phyloP scores from a whole-genome alignment of 2,329 filamentous ascomycete species.

The Epichloe scottii region DNA sequence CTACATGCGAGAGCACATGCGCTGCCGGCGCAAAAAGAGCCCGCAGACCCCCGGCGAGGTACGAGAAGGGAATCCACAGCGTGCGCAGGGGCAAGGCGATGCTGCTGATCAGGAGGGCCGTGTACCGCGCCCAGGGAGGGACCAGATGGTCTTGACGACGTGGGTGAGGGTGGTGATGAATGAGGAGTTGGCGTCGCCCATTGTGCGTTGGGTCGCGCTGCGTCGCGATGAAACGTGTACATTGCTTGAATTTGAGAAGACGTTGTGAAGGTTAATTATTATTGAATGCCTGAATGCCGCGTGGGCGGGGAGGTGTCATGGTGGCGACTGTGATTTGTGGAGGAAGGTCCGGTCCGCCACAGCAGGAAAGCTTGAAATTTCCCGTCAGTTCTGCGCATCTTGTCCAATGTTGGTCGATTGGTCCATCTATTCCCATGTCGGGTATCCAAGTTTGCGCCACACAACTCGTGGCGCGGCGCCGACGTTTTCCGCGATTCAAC shows the following conservation, averaged over 20 bases:
- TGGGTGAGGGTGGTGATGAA: conserved; percentile 15
- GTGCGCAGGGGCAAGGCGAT: conserved; percentile 1
- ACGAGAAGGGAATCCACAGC: conserved; percentile 4
- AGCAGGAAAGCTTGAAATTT: neutral
- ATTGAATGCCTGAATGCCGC: too few species aligned
- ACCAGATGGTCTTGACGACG: conserved; percentile 15
- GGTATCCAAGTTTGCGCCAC: too few species aligned
- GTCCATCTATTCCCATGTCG: too few species aligned
- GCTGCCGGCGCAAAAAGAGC: conserved; percentile 1
- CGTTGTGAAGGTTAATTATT: too few species aligned
- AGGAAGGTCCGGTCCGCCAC: neutral
- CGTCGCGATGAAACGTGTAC: neutral
- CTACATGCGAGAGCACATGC: conserved; percentile 3
- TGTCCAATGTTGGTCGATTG: too few species aligned
- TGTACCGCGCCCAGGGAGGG: conserved; percentile 17
- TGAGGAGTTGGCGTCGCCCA: conserved; percentile 9
- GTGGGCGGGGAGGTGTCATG: neutral
- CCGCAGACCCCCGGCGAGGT: neutral
- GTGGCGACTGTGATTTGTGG: neutral
- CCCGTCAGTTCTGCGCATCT: too few species aligned
- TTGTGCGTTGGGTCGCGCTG: neutral
- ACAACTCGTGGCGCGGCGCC: too few species aligned
- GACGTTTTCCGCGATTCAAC: too few species aligned
- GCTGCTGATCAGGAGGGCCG: conserved; percentile 12
- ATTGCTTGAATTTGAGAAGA: neutral